A percentile compares a stretch with the other conserved stretches of the same genome.
These are phyloP conservation scores for Sapria himalayana DNA, from an alignment of 345 rosid species.

Conservation along the genomic window DNA sequence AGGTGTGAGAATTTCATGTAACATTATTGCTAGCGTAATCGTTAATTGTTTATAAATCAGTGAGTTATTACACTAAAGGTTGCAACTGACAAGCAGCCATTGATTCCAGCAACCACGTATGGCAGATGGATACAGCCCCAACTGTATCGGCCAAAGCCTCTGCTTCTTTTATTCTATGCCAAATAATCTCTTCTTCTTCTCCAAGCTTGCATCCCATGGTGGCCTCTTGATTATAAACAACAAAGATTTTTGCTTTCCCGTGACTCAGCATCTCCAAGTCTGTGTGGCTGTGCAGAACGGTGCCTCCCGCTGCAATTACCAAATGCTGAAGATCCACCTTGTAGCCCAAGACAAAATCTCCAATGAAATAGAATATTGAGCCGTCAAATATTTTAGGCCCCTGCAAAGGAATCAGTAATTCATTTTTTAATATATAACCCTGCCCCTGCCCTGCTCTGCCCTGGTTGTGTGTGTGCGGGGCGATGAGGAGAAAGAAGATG, in stretches of 20 bases:
- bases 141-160: constrained; percentile 30
- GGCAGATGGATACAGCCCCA: constrained; percentile 32
- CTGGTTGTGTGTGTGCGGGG: neutral
- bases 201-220: constrained; percentile 36
- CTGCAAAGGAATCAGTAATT: constrained; percentile 17
- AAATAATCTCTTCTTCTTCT: constrained; percentile 44
- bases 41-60: too few relatives aligned
- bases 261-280: constrained; percentile 12
- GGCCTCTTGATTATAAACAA: constrained; percentile 52
- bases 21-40: too few relatives aligned
- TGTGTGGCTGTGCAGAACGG: constrained; percentile 21
- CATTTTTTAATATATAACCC: neutral
- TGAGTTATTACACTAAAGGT: too few relatives aligned
- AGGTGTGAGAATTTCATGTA: too few relatives aligned
- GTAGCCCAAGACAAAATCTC: constrained; percentile 37
- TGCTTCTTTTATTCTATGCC: constrained; percentile 57
- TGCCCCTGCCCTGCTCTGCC: neutral
- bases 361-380: constrained; percentile 32
- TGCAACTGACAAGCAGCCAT: constrained; percentile 45
- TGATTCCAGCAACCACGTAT: constrained; percentile 67
- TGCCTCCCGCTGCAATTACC: constrained; percentile 48
- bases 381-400: constrained; percentile 52
- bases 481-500: neutral
- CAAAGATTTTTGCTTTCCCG: constrained; percentile 12
- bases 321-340: constrained; percentile 45